These are phyloP conservation scores for Ganoderma lingzhi DNA, from an alignment of 1,284 basidiomycete species.

Conservation along the genomic window DNA sequence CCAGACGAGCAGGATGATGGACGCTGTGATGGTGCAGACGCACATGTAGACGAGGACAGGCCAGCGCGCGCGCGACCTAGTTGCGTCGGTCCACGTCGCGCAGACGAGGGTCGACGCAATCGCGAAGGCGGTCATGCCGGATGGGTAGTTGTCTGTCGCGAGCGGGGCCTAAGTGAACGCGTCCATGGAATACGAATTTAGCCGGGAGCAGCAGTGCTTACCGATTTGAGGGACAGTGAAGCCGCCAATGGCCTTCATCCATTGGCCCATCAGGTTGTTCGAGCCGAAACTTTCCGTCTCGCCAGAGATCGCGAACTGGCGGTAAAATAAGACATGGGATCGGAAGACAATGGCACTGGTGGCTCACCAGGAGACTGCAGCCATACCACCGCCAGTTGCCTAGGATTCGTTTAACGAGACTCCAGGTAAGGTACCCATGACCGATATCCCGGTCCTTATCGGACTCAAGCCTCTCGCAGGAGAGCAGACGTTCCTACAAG, in stretches of 20 bases:
- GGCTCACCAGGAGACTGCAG: constrained; percentile 64
- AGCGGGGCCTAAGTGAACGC: not conserved
- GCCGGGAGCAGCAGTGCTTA: constrained; percentile 31
- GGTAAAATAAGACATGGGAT: not conserved
- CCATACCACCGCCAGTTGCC: constrained; percentile 76
- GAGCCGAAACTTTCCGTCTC: constrained; percentile 77
- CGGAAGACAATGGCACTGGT: not conserved
- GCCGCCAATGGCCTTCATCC: constrained; percentile 69
- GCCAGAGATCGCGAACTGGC: constrained; percentile 67
- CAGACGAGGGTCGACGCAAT: constrained; percentile 70
- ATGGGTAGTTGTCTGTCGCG: constrained; percentile 66
- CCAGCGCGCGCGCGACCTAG: constrained; percentile 60
- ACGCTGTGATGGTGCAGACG: constrained; percentile 58
- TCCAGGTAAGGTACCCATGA: constrained; percentile 56
- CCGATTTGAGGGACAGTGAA: constrained; percentile 70
- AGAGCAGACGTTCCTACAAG: constrained; percentile 61
- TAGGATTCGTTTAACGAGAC: constrained; percentile 59
- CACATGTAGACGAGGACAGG: constrained; percentile 72
- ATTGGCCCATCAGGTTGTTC: constrained; percentile 81
- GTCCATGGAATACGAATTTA: not conserved
- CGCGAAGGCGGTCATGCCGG: constrained; percentile 69
- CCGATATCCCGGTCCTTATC: constrained; percentile 46
- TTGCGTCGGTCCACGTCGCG: constrained; percentile 66
- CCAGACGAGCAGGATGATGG: constrained; percentile 67
- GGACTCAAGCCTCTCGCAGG: constrained; percentile 52